Evolutionary conservation across 495 filamentous ascomycete genomes (phyloP), one percentile per base, ranked within the genome.

Genomic region (Tricharina praecox): DNA sequence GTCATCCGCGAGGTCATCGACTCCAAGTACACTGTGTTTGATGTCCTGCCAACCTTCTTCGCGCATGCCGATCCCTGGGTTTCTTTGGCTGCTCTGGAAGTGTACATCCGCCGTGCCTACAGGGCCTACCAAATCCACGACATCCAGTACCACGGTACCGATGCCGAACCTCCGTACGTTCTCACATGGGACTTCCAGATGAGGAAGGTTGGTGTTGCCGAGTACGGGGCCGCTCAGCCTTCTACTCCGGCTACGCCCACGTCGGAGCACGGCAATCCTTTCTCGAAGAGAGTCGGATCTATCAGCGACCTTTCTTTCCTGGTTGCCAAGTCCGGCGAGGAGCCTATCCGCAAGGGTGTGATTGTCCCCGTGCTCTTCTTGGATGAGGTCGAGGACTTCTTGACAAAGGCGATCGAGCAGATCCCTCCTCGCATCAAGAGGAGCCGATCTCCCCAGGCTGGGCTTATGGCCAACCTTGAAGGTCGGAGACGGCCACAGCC

Each of bases 21-120:
- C 66, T 96, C 90, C 26, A 90, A 90, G 68, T 95, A 85, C 67
- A 96, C 87, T 36, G 87, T 97, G 49, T 95, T 94, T 58, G 90
- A 97, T 63, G 90, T 97, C 4, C 65, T 97, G 47, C 81, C 88
- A 7, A 75, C 78, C 33, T 97, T 97, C 75, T 97, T 97, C 57
- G 81, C 77, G 34, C 84, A 97, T 62, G 71, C 80, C 43, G 90
- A 97, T 61, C 81, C 82, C 10, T 96, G 87, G 86, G 90, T 97
- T 33, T 85, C 86, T 1, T 68, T 93, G 47, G 90, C 90, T 42
- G 83, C 92, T 35, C 72, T 96, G 23, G 92, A 97, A 60, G 86
- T 95, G 25, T 97, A 97, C 61, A 78, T 92, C 49, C 90, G 90
- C 51, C 85, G 90, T 47, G 90, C 90, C 8, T 97, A 97, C 66